Base-by-base conservation (phyloP, 75 land plant species). In the Adiantum capillusveneris region DNA sequence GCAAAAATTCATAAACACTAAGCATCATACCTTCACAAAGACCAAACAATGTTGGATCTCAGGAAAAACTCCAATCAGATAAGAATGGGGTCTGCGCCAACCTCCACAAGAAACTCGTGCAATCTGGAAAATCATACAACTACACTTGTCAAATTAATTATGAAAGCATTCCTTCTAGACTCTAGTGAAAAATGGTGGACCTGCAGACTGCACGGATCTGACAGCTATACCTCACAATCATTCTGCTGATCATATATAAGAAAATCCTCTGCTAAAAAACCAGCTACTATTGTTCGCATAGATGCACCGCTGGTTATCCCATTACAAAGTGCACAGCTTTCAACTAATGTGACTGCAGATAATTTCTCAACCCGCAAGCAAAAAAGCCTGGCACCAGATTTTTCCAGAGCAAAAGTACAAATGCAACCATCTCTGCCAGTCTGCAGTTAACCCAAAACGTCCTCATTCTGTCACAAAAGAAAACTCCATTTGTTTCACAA, bases 401-500 rank as follows among this genome's bases (percentile, higher is more conserved):
- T 61, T 28, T 73, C 68, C 63, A 76, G 72, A 24, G 75, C 55
- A 53, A 90, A 74, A 56, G 71, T 74, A 66, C 97, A 95, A 25
- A 95, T 74, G 65, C 97, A 95, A 27, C 99, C 99, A 79, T 95
- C 99, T 54, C 76, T 86, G 31, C 99, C 99, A 56, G 97, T 90
- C 99, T 95, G 75, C 48, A 56, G 3, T 34, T 34, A n/a, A n/a
- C n/a, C n/a, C n/a, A n/a, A n/a, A n/a, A n/a, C n/a, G n/a, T n/a
- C n/a, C n/a, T n/a, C n/a, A n/a, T n/a, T n/a, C n/a, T n/a, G n/a
- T n/a, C n/a, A n/a, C n/a, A n/a, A n/a, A n/a, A n/a, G n/a, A n/a
- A n/a, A n/a, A n/a, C n/a, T n/a, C n/a, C n/a, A n/a, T n/a, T n/a
- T n/a, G n/a, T n/a, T n/a, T n/a, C n/a, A n/a, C n/a, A n/a, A n/a